phyloP scores from a whole-genome alignment of 108 stramenopile species.

The Skeletonema marinoi region DNA sequence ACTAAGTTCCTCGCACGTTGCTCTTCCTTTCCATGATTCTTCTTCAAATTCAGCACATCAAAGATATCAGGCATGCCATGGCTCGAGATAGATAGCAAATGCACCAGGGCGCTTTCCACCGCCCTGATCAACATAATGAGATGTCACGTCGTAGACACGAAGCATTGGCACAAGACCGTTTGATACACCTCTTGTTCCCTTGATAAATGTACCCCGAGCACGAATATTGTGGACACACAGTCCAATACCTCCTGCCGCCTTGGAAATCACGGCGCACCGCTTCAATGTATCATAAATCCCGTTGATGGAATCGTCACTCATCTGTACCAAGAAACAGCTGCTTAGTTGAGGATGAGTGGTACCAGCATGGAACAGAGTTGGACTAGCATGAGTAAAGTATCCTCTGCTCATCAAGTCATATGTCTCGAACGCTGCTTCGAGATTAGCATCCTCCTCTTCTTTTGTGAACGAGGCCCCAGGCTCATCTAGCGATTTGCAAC shows the following conservation, averaged over 20 bases:
- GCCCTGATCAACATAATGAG: conserved; percentile 97
- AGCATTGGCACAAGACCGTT: conserved; percentile 99
- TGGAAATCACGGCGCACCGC: conserved; percentile 93
- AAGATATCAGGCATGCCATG: conserved; percentile 98
- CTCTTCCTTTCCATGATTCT: conserved; percentile 98
- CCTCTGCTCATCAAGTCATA: conserved; percentile 95
- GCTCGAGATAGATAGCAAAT: conserved; percentile 96
- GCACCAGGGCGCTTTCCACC: conserved; percentile 97
- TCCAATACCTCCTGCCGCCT: conserved; percentile 96
- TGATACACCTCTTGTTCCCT: conserved; percentile 92
- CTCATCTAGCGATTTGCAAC: conserved; percentile 26
- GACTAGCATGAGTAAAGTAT: conserved; percentile 96
- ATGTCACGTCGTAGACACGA: conserved; percentile 96
- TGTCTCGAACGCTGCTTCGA: conserved; percentile 91
- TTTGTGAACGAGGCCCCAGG: not conserved
- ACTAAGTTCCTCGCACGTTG: conserved; percentile 94
- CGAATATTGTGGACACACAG: conserved; percentile 94
- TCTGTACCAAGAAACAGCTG: conserved; percentile 94
- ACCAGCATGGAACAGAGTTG: conserved; percentile 96
- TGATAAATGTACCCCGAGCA: conserved; percentile 88
- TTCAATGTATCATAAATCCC: conserved; percentile 98
- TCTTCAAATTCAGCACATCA: conserved; percentile 92
- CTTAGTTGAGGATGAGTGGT: conserved; percentile 95
- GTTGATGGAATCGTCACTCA: conserved; percentile 95
- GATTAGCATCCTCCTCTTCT: conserved; percentile 59